Evolutionary conservation across 202 grass and related monocot genomes (phyloP).

Genomic region (Zizania palustris): DNA sequence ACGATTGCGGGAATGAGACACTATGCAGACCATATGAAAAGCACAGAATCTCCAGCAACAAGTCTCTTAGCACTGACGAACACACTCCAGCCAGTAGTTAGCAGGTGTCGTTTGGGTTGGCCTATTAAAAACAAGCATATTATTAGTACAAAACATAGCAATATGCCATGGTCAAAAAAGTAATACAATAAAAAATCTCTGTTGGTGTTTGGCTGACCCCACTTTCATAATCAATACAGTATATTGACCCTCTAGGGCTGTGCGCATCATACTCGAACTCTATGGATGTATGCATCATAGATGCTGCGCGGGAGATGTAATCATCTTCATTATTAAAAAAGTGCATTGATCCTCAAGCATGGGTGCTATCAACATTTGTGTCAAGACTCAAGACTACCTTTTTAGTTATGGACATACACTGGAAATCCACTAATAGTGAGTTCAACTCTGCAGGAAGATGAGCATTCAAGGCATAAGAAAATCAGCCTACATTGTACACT

Average conservation of each 20-base stretch:
- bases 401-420: neutral
- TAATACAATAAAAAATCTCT: conserved; percentile 14
- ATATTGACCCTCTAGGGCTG: too few species aligned
- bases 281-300: too few species aligned
- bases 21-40: conserved; percentile 84
- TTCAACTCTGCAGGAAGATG: neutral
- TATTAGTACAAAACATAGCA: conserved; percentile 17
- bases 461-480: conserved; percentile 8
- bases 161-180: conserved; percentile 10
- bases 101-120: conserved; percentile 90
- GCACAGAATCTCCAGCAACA: conserved; percentile 91
- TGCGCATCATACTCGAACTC: too few species aligned
- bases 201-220: neutral
- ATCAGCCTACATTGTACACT: neutral
- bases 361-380: neutral
- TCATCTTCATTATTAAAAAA: too few species aligned
- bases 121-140: conserved; percentile 49
- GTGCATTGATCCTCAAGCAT: neutral
- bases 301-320: too few species aligned
- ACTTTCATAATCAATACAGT: conserved; percentile 1
- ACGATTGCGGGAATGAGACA: neutral
- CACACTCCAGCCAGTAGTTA: conserved; percentile 97
- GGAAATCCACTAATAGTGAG: conserved; percentile 15
- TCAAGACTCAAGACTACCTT: neutral
- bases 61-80: conserved; percentile 98